Conservation (phyloP, 1,284 basidiomycete genomes). For the Moesziomyces parantarcticus region DNA sequence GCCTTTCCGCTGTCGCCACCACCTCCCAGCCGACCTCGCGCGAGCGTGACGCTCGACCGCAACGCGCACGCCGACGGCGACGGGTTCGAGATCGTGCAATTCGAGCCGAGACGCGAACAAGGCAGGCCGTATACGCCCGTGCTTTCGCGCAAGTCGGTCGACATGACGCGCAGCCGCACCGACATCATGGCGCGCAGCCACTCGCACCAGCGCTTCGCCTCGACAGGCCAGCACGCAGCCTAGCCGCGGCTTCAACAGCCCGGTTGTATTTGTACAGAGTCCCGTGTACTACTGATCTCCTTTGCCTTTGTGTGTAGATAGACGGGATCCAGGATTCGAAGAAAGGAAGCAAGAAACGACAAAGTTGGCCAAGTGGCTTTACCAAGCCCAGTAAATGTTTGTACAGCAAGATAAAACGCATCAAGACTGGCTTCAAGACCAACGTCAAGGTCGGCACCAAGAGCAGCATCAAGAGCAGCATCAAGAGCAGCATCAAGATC, state of each 20-base stretch:
- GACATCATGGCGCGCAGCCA: slow-evolving; percentile 27
- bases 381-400: too few species aligned
- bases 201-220: slow-evolving; percentile 16
- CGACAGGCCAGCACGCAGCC: neutral
- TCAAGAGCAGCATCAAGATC: neutral
- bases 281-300: too few species aligned
- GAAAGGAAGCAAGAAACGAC: too few species aligned
- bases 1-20: slow-evolving; percentile 16
- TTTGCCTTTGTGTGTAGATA: too few species aligned
- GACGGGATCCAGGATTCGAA: too few species aligned
- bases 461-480: neutral
- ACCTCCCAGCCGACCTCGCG: slow-evolving; percentile 24
- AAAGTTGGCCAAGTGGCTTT: too few species aligned
- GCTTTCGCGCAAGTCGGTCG: slow-evolving; percentile 20
- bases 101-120: slow-evolving; percentile 5
- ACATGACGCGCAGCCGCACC: slow-evolving; percentile 7
- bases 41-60: slow-evolving; percentile 16
- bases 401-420: too few species aligned
- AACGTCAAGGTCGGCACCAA: neutral
- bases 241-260: slow-evolving; percentile 12
- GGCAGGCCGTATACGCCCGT: slow-evolving; percentile 25
- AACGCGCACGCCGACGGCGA: slow-evolving; percentile 3
- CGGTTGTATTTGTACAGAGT: too few species aligned
- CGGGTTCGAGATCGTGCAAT: slow-evolving; percentile 19
- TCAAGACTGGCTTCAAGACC: neutral